phyloP scores from a whole-genome alignment of 2,329 filamentous ascomycete genomes.

The Botrytis medusae region DNA sequence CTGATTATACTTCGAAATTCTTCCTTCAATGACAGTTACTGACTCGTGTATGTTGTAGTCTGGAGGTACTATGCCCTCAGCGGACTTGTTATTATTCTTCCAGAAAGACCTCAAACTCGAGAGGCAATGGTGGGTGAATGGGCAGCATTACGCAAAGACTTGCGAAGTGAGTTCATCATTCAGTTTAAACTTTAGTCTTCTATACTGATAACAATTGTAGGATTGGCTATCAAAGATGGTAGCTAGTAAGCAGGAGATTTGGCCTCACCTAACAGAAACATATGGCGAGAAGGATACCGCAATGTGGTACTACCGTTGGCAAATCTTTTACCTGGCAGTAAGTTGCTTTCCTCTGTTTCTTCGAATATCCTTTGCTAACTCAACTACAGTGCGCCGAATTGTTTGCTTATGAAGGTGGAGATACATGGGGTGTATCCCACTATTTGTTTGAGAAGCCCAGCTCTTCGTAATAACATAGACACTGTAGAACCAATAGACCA shows the following conservation, averaged over 20 bases:
- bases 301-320: conserved; percentile 69
- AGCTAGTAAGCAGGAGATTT: conserved; percentile 58
- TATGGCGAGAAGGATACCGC: conserved; percentile 60
- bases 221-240: conserved; percentile 64
- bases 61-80: conserved; percentile 69
- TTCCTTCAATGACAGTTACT: neutral
- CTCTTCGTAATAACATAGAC: conserved; percentile 15
- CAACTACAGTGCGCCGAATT: conserved; percentile 51
- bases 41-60: conserved; percentile 41
- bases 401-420: conserved; percentile 64
- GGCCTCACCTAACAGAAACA: conserved; percentile 63
- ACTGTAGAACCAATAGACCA: conserved; percentile 16
- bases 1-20: neutral
- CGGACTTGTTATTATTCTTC: conserved; percentile 66
- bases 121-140: conserved; percentile 70
- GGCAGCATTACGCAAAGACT: conserved; percentile 66
- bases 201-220: conserved; percentile 36
- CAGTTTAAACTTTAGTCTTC: neutral
- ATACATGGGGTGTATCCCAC: conserved; percentile 67
- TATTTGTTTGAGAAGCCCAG: conserved; percentile 62
- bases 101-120: conserved; percentile 60
- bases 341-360: neutral
- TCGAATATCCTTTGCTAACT: neutral
- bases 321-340: conserved; percentile 68
- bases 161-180: conserved; percentile 54